A percentile compares a stretch with the other conserved stretches of the same genome.
These are phyloP conservation scores for Warburgia ugandensis DNA, from an alignment of 164 flowering plant species.

Conservation along the genomic window DNA sequence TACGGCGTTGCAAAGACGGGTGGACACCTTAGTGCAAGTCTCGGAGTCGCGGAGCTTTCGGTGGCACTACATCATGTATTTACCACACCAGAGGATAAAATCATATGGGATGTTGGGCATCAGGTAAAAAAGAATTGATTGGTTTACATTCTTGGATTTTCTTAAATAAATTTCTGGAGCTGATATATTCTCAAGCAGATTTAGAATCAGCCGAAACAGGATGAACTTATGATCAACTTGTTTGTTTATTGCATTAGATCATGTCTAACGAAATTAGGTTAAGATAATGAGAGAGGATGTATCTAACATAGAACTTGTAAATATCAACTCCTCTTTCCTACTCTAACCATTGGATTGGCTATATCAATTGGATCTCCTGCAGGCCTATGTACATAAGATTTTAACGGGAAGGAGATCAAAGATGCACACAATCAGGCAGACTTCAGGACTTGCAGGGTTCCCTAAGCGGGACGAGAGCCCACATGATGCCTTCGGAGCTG, in stretches of 20 bases:
- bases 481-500: conserved; percentile 19
- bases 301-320: no score
- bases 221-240: no score
- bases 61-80: conserved; percentile 53
- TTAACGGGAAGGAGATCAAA: conserved; percentile 29
- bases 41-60: conserved; percentile 41
- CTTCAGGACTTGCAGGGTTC: conserved; percentile 13
- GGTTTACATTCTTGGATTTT: no score
- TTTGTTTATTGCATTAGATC: no score
- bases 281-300: no score
- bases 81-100: conserved; percentile 38
- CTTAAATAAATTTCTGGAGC: no score
- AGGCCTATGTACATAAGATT: conserved; percentile 29
- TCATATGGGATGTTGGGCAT: conserved; percentile 23
- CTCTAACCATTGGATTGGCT: background rate
- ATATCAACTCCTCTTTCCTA: background rate
- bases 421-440: conserved; percentile 13
- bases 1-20: conserved; percentile 38
- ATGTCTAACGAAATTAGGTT: no score
- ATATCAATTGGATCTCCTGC: conserved; percentile 5
- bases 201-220: no score
- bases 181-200: no score
- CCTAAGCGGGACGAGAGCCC: conserved; percentile 15
- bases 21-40: conserved; percentile 43
- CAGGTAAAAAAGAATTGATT: conserved; percentile 26